phyloP scores from a whole-genome alignment of 352 stramenopile genomes.

The Phytophthora tentaculata region DNA sequence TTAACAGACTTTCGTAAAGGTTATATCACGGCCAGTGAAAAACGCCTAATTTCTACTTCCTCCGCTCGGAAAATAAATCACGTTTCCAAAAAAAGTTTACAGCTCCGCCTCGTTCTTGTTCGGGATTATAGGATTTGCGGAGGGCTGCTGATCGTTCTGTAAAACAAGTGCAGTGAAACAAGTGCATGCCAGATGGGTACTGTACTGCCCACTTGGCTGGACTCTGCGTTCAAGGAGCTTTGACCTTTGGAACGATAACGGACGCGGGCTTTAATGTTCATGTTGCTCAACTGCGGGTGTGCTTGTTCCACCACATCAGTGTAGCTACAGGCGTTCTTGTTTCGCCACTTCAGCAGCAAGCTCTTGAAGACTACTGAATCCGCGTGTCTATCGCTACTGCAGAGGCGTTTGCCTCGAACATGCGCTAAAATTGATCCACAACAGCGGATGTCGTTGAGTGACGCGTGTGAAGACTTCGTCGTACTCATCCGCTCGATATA shows the following conservation, averaged over 20 bases:
- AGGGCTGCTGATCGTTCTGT: background rate
- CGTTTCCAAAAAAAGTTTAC: background rate
- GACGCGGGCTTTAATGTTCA: background rate
- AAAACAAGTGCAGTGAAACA: too few species aligned
- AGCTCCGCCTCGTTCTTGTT: background rate
- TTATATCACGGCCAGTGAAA: too few species aligned
- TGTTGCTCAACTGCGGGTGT: background rate
- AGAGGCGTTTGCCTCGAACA: background rate
- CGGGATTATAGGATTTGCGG: background rate
- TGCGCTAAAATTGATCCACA: background rate
- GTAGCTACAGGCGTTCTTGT: background rate
- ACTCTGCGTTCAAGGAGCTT: background rate
- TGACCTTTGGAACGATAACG: background rate
- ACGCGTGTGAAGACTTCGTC: background rate
- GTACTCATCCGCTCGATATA: background rate
- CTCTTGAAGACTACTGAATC: background rate
- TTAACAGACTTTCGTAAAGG: too few species aligned
- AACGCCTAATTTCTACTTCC: too few species aligned
- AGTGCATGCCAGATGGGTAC: background rate
- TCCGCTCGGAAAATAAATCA: background rate
- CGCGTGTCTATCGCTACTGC: background rate
- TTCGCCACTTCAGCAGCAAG: background rate
- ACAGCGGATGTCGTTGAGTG: background rate
- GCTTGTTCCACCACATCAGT: background rate
- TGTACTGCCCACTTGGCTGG: too few species aligned